phyloP scores from a whole-genome alignment of 2,329 filamentous ascomycete genomes.

The Chaetomium strumarium region DNA sequence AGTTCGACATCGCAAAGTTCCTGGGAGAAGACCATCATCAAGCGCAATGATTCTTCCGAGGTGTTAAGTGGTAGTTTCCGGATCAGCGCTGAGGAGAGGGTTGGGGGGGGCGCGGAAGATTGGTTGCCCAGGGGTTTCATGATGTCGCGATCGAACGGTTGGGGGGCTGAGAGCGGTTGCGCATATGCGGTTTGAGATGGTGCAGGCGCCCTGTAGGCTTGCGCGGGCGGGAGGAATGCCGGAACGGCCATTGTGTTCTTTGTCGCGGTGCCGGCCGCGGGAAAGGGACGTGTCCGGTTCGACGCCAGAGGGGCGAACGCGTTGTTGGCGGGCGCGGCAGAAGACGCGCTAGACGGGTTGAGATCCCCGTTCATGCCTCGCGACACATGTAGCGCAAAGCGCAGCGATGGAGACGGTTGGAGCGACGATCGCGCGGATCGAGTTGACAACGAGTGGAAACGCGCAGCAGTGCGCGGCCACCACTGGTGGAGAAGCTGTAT shows the following conservation, averaged over 20 bases:
- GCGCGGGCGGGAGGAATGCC: slow-evolving; percentile 37
- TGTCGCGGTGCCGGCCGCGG: slow-evolving; percentile 25
- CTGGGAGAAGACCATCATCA: slow-evolving; percentile 56
- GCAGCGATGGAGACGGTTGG: slow-evolving; percentile 20
- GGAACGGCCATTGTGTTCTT: slow-evolving; percentile 41
- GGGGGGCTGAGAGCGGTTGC: slow-evolving; percentile 29
- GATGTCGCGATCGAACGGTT: slow-evolving; percentile 39
- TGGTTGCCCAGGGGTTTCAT: slow-evolving; percentile 37
- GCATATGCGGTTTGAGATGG: slow-evolving; percentile 32
- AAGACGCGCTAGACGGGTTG: slow-evolving; percentile 23
- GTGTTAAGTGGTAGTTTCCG: slow-evolving; percentile 49
- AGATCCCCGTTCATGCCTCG: slow-evolving; percentile 31
- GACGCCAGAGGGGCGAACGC: slow-evolving; percentile 32
- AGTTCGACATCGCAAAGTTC: slow-evolving; percentile 48
- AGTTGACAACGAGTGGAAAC: slow-evolving; percentile 23
- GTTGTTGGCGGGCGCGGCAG: slow-evolving; percentile 29
- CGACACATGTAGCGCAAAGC: slow-evolving; percentile 29
- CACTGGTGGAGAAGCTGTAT: slow-evolving; percentile 19
- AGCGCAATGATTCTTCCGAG: slow-evolving; percentile 46
- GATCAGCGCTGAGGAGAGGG: slow-evolving; percentile 43
- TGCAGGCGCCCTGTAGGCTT: slow-evolving; percentile 33
- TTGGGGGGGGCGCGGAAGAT: slow-evolving; percentile 32
- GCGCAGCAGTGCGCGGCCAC: slow-evolving; percentile 14
- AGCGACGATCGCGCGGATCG: slow-evolving; percentile 31
- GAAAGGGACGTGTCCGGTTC: slow-evolving; percentile 32